Conservation (phyloP, 2,329 filamentous ascomycete species). For the Bisporella sp. region DNA sequence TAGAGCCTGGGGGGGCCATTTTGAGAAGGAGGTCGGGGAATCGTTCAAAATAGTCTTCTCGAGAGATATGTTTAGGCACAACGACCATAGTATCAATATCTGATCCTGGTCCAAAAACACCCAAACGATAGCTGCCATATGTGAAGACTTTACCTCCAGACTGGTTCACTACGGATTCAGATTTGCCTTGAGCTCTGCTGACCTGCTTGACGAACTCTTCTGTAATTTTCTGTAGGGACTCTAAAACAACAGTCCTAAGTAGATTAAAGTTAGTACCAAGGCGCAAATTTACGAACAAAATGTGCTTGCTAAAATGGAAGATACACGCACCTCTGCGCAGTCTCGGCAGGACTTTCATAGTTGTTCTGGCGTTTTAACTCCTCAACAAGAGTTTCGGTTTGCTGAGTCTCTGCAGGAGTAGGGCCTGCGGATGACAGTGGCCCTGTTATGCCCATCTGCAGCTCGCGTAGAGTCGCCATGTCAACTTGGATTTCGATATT, state of each 20-base stretch:
- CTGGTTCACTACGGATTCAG: slow-evolving; percentile 70
- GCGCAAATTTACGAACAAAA: background rate
- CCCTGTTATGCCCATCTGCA: slow-evolving; percentile 61
- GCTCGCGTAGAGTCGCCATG: slow-evolving; percentile 23
- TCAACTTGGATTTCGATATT: background rate
- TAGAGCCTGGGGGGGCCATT: slow-evolving; percentile 70
- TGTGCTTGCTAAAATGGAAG: background rate
- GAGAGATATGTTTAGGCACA: slow-evolving; percentile 79
- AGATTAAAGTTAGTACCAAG: slow-evolving; percentile 9
- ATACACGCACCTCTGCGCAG: slow-evolving; percentile 61
- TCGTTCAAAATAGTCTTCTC: slow-evolving; percentile 85
- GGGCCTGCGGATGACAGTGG: slow-evolving; percentile 75
- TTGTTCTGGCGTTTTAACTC: slow-evolving; percentile 87
- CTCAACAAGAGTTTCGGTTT: slow-evolving; percentile 72
- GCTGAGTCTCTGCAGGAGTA: slow-evolving; percentile 66
- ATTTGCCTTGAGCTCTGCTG: slow-evolving; percentile 47
- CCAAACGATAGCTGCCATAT: slow-evolving; percentile 90
- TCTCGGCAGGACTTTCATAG: slow-evolving; percentile 79
- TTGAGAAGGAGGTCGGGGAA: slow-evolving; percentile 76
- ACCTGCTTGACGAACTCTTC: slow-evolving; percentile 83
- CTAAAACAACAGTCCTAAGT: slow-evolving; percentile 58
- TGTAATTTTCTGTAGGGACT: slow-evolving; percentile 70
- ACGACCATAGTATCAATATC: slow-evolving; percentile 97
- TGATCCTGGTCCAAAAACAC: slow-evolving; percentile 89
- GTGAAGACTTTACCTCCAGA: slow-evolving; percentile 92